Evolutionary conservation across 305 asterid genomes (phyloP), one percentile per base, ranked within the genome.

Genomic region (Euphrasia arctica): DNA sequence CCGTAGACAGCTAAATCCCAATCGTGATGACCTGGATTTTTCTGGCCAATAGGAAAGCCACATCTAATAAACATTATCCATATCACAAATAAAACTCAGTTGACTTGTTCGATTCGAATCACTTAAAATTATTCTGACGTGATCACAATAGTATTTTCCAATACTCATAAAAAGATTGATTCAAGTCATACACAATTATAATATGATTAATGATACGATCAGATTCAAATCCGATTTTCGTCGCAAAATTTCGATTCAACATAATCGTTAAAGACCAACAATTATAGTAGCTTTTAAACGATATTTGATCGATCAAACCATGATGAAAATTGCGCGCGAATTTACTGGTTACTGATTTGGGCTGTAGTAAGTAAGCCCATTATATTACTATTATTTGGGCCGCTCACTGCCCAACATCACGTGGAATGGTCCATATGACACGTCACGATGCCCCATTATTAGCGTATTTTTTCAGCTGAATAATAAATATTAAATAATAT

Each of bases 401-500:
- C 28, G 58, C 27, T 1, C 27, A 25, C 27, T 1, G 22, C 52
- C 22, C 52, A 48, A 13, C 52, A 10, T 12, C 6, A 45, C 4
- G 49, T 43, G 13, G 49, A 11, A 45, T 3, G 52, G 52, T 48
- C 52, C 52, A 39, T 1, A 1, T 39, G 45, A 9, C 22, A 48
- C 52, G 52, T 48, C 51, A n/a, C 18, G 7, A 48, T 8, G 52
- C 22, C 52, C 52, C 22, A 48, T 48, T 48, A 48, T 48, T 48
- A 48, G 22, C 22, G 52, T 48, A 48, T 12, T 48, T 48, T 48
- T 48, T 4, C 52, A 48, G 52, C 52, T 48, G 52, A 48, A 48
- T n/a, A 48, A 45, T 45, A 45, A 43, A 2, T 1, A 9, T 25
- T 25, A 25, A 25, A 25, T 25, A 25, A 25, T 25, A 18, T 25